Evolutionary conservation across 768 basidiomycete species (phyloP).

Genomic region (Panus rudis): DNA sequence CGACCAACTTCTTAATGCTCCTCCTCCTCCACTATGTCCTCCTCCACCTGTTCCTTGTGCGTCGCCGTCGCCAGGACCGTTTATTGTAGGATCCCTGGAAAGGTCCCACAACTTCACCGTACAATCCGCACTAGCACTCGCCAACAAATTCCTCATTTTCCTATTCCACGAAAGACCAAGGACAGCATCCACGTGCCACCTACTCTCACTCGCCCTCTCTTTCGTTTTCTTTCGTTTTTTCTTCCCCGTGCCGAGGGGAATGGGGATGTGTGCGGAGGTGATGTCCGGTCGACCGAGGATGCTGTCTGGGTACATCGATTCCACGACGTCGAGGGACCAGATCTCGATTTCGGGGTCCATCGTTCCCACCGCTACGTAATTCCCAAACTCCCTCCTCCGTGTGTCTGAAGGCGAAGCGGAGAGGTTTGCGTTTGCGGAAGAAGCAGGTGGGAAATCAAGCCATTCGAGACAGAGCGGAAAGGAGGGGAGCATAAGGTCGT

Average conservation of each 20-base stretch:
- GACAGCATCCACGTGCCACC: conserved; percentile 90
- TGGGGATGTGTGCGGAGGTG: conserved; percentile 71
- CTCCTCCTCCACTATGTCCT: conserved; percentile 32
- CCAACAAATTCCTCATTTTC: conserved; percentile 80
- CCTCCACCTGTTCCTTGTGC: too few relatives aligned
- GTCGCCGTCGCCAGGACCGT: conserved; percentile 38
- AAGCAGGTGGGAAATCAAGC: conserved; percentile 84
- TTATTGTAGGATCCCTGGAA: conserved; percentile 52
- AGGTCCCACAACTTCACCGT: conserved; percentile 99
- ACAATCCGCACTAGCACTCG: conserved; percentile 87
- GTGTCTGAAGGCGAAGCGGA: too few relatives aligned
- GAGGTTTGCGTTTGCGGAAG: conserved; percentile 33
- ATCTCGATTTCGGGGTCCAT: conserved; percentile 98
- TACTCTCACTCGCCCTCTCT: conserved; percentile 49
- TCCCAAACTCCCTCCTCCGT: conserved; percentile 60
- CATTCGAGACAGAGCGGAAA: conserved; percentile 99
- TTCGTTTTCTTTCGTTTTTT: conserved; percentile 91
- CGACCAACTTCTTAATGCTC: conserved; percentile 80
- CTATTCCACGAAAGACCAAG: conserved; percentile 93
- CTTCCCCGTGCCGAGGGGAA: conserved; percentile 85
- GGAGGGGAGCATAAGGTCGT: conserved; percentile 95
- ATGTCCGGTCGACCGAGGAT: conserved; percentile 87
- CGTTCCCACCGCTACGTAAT: conserved; percentile 94
- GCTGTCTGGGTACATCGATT: conserved; percentile 88
- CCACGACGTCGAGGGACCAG: conserved; percentile 91